Evolutionary conservation across 2,329 filamentous ascomycete genomes (phyloP), one percentile per base, ranked within the genome.

Genomic region (Ophiostoma sp.): DNA sequence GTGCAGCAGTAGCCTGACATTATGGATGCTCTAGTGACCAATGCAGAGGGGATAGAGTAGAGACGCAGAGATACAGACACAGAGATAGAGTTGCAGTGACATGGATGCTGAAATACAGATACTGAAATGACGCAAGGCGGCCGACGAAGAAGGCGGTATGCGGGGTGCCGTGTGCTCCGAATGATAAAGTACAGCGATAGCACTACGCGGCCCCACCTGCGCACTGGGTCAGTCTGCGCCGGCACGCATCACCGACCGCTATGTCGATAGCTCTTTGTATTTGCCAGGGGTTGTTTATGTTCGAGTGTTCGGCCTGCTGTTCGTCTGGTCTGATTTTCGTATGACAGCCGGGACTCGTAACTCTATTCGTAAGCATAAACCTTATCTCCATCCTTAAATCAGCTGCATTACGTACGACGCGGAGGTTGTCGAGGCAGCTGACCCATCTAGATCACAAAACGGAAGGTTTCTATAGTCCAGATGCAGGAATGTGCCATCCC

Each of bases 1-100:
- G 88, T 92, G 75, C 89, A 91, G 78, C 89, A 92, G 40, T 70
- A 72, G 27, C 27, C 27, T 27, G 27, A 2, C 14, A 16, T 18
- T 6, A 65, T 3, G 6, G 42, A 44, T 44, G 3, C 42, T 66
- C 67, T 71, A 7, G 45, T 16, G 40, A 36, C 27, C 2, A 27
- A 27, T 27, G 27, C 27, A 27, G 6, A 2, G n/a, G 7, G 49
- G 49, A 52, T 52, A 18, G 16, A 18, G 18, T 6, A 18, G 14
- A 5, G 45, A 27, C 2, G 27, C 44, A 14, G 44, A 45, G 44
- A 14, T 45, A 8, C 44, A 14, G 44, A 14, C 44, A 45, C 27
- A 27, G 27, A 27, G 27, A 27, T 27, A 27, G 27, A 27, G 27
- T 27, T 27, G 27, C 27, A 27, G 27, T 27, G 27, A 27, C 27